Evolutionary conservation across 257 asterid species (phyloP).

Genomic region (Thymus quinquecostatus): DNA sequence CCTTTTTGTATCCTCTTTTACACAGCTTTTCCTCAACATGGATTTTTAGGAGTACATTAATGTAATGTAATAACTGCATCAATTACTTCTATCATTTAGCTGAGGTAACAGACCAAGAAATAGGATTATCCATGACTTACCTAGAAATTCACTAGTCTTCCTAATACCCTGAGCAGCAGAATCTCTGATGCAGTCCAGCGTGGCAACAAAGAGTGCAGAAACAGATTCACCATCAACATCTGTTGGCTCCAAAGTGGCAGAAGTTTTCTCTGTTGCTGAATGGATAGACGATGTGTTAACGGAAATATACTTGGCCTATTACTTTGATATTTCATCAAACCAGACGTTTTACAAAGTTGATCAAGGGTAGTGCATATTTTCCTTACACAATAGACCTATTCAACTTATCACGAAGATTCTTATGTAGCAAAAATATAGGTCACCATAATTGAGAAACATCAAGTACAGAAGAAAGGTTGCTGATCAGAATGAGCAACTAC

Average conservation of each 20-base stretch:
- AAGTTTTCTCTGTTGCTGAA: constrained; percentile 56
- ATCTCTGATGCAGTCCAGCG: constrained; percentile 83
- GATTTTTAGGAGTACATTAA: neutral
- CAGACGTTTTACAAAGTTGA: neutral
- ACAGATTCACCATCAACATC: constrained; percentile 65
- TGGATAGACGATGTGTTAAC: constrained; percentile 33
- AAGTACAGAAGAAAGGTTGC: neutral
- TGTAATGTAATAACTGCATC: neutral
- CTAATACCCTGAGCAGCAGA: constrained; percentile 74
- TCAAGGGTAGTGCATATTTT: constrained; percentile 14
- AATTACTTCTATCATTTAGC: neutral
- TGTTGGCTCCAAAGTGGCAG: constrained; percentile 47
- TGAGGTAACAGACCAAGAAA: constrained; percentile 21
- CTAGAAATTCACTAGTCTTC: constrained; percentile 68
- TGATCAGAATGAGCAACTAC: neutral
- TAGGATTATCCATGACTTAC: constrained; percentile 44
- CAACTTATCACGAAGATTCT: constrained; percentile 9
- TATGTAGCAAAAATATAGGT: neutral
- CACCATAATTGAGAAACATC: neutral
- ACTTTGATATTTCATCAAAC: constrained; percentile 17
- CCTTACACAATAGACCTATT: constrained; percentile 13
- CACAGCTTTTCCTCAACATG: neutral
- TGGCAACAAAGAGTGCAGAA: constrained; percentile 92
- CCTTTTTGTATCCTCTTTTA: no score
- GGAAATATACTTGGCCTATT: constrained; percentile 16